Conservation (phyloP, 2,329 filamentous ascomycete genomes). For the Arachnomyces sp. region DNA sequence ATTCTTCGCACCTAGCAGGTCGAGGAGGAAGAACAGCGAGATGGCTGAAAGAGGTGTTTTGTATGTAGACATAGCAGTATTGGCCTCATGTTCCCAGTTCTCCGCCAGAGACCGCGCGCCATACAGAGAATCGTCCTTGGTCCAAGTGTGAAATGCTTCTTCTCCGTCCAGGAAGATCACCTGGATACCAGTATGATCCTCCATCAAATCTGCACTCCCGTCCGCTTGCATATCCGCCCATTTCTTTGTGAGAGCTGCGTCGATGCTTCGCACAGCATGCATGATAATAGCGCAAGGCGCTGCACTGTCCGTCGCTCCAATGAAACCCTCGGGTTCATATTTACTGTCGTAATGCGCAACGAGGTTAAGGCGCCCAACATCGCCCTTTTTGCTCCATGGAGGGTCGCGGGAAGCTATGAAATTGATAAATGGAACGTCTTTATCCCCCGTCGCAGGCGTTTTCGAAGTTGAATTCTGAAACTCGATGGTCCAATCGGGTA, state of each 20-base stretch:
- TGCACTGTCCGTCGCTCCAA: constrained; percentile 88
- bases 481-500: constrained; percentile 70
- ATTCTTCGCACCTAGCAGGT: constrained; percentile 65
- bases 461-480: constrained; percentile 86
- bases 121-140: constrained; percentile 73
- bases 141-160: constrained; percentile 81
- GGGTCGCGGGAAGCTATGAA: constrained; percentile 81
- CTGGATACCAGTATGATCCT: constrained; percentile 75
- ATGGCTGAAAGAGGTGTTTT: constrained; percentile 69
- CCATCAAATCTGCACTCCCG: constrained; percentile 40
- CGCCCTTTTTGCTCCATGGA: constrained; percentile 65
- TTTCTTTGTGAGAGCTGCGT: constrained; percentile 68
- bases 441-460: constrained; percentile 65
- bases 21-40: constrained; percentile 81
- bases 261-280: constrained; percentile 73
- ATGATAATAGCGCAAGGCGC: constrained; percentile 91
- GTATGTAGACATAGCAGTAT: constrained; percentile 67
- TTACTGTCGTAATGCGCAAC: constrained; percentile 94
- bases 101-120: constrained; percentile 75
- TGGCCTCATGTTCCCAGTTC: constrained; percentile 63
- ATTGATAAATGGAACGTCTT: constrained; percentile 74
- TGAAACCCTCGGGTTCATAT: constrained; percentile 70
- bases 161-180: constrained; percentile 88
- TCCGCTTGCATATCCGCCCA: constrained; percentile 58
- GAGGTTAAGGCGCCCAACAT: constrained; percentile 72